A percentile compares a stretch with the other conserved stretches of the same genome.
Conservation (phyloP, 306 rosid genomes). For the Mucuna pruriens region DNA sequence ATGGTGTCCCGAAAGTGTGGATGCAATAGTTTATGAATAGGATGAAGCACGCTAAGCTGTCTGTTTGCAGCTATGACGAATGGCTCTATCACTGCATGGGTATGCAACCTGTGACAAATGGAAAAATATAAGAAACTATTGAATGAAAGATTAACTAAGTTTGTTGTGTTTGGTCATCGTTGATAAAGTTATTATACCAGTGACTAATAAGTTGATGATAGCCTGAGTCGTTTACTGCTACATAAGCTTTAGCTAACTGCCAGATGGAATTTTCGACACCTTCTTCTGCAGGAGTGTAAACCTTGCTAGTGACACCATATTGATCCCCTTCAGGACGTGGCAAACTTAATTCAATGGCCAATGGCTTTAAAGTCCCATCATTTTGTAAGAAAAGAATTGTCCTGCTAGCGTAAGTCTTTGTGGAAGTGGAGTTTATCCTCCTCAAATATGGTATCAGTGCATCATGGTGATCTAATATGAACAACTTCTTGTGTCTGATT, state of each 20-base stretch:
- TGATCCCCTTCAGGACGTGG: conserved; percentile 65
- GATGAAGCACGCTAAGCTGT: conserved; percentile 83
- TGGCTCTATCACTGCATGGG: conserved; percentile 88
- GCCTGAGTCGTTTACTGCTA: conserved; percentile 68
- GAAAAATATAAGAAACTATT: not conserved
- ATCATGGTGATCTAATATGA: conserved; percentile 82
- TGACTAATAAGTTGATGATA: conserved; percentile 81
- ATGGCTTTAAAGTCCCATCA: conserved; percentile 81
- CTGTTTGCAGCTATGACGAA: conserved; percentile 77
- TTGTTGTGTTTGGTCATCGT: conserved; percentile 7
- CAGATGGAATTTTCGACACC: conserved; percentile 67
- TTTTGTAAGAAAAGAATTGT: conserved; percentile 65
- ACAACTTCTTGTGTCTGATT: conserved; percentile 53
- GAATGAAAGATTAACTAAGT: not conserved
- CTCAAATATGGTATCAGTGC: conserved; percentile 69
- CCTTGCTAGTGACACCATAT: conserved; percentile 63
- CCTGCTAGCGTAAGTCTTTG: conserved; percentile 73
- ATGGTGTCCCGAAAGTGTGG: conserved; percentile 89
- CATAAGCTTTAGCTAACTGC: conserved; percentile 90
- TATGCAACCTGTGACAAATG: conserved; percentile 61
- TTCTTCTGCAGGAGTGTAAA: conserved; percentile 55
- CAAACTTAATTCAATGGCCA: conserved; percentile 80
- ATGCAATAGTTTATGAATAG: conserved; percentile 71
- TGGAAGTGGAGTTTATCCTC: conserved; percentile 62
- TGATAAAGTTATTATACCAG: conserved; percentile 52